Conservation (phyloP, 2,329 filamentous ascomycete genomes). For the Zymoseptoria ardabiliae region DNA sequence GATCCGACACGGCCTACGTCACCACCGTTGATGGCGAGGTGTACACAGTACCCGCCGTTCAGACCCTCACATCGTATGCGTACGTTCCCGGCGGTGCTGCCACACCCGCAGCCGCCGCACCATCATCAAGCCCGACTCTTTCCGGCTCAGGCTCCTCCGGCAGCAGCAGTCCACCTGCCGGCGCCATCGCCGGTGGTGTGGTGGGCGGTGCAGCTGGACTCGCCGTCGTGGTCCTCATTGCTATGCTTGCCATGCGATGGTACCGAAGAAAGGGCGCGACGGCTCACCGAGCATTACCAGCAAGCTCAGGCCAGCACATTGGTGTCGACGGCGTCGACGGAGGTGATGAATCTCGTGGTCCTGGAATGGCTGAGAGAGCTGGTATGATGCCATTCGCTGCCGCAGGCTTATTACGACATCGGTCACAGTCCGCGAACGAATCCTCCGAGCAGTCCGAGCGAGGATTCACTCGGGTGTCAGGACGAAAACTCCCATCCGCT, state of each 20-base stretch:
- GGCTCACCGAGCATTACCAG: constrained; percentile 22
- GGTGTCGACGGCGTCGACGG: constrained; percentile 8
- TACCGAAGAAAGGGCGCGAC: constrained; percentile 34
- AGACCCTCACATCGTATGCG: background rate
- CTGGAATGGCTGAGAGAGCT: constrained; percentile 36
- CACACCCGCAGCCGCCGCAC: background rate
- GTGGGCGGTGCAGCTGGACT: constrained; percentile 54
- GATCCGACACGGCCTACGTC: constrained; percentile 15
- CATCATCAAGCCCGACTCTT: constrained; percentile 7
- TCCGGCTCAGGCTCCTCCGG: background rate
- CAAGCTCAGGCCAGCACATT: constrained; percentile 13
- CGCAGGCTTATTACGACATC: constrained; percentile 16
- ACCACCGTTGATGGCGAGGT: constrained; percentile 21
- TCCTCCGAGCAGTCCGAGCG: constrained; percentile 29
- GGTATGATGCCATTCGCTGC: constrained; percentile 31
- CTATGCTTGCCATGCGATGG: constrained; percentile 48
- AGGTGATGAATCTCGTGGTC: constrained; percentile 12
- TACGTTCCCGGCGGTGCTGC: background rate
- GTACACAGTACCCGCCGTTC: constrained; percentile 17
- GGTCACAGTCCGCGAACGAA: background rate
- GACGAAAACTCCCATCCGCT: constrained; percentile 42
- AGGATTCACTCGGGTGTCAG: constrained; percentile 41
- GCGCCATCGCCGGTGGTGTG: constrained; percentile 54
- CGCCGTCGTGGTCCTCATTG: constrained; percentile 43
- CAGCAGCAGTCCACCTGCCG: constrained; percentile 36